Evolutionary conservation across 257 asterid species (phyloP).

Genomic region (Echium plantagineum): DNA sequence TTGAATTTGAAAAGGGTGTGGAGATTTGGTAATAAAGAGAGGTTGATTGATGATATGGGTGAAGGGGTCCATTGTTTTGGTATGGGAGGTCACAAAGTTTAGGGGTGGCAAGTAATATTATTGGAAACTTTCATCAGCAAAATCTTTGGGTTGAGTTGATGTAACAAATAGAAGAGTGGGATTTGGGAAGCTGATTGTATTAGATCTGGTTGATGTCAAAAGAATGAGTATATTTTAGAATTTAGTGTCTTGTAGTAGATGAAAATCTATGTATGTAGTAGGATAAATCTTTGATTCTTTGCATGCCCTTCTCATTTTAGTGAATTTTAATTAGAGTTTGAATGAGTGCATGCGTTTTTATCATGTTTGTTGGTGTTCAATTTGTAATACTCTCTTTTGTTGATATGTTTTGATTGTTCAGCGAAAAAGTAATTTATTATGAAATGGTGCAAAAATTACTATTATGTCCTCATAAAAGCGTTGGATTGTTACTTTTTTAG

Average conservation of each 20-base stretch:
- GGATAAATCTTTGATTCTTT: neutral
- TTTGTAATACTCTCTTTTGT: too few relatives aligned
- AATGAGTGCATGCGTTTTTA: neutral
- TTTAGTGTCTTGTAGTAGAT: neutral
- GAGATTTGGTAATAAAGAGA: constrained; percentile 46
- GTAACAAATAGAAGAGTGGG: constrained; percentile 60
- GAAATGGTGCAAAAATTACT: too few relatives aligned
- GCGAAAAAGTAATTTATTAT: too few relatives aligned
- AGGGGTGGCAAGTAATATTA: constrained; percentile 55
- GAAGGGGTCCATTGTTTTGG: constrained; percentile 69
- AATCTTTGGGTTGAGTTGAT: constrained; percentile 81
- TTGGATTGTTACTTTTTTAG: too few relatives aligned
- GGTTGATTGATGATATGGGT: constrained; percentile 42
- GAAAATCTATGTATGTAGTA: neutral
- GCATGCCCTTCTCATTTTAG: neutral
- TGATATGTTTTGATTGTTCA: too few relatives aligned
- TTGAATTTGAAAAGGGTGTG: constrained; percentile 37
- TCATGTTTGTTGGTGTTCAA: neutral
- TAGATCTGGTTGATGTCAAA: constrained; percentile 19
- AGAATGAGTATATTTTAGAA: too few relatives aligned
- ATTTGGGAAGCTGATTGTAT: constrained; percentile 53
- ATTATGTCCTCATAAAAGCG: too few relatives aligned
- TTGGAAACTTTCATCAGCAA: constrained; percentile 82
- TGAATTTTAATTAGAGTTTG: neutral
- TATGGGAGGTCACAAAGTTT: constrained; percentile 62